phyloP scores from a whole-genome alignment of 352 stramenopile genomes.

The Pythium utonaiense region DNA sequence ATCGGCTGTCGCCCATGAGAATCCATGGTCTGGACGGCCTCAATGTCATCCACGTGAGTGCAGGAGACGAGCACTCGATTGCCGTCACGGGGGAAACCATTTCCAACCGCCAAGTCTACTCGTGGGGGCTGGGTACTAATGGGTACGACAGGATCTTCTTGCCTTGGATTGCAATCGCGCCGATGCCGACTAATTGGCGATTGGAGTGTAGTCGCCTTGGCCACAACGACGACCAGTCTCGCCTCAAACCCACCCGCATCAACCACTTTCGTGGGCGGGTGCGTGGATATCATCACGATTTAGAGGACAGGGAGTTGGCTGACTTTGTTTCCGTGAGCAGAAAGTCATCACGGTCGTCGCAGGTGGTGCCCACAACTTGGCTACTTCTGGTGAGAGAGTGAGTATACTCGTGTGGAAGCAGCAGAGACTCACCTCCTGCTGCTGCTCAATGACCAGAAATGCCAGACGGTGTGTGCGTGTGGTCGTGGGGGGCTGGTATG shows the following conservation, averaged over 20 bases:
- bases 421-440: background rate
- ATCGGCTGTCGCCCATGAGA: conserved; percentile 32
- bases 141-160: conserved; percentile 32
- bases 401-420: background rate
- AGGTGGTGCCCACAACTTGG: conserved; percentile 65
- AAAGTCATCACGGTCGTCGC: conserved; percentile 62
- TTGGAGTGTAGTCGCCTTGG: conserved; percentile 43
- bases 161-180: background rate
- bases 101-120: conserved; percentile 77
- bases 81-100: conserved; percentile 57
- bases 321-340: conserved; percentile 23
- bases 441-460: conserved; percentile 35
- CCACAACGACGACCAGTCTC: conserved; percentile 51
- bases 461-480: conserved; percentile 53
- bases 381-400: conserved; percentile 44
- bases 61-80: conserved; percentile 68
- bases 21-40: conserved; percentile 48
- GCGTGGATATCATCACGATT: background rate
- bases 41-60: conserved; percentile 51
- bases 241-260: conserved; percentile 60
- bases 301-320: too few relatives aligned
- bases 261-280: conserved; percentile 69
- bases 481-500: conserved; percentile 58
- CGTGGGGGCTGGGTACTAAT: conserved; percentile 61
- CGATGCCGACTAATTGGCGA: background rate